Evolutionary conservation across 164 flowering plant genomes (phyloP).

Genomic region (Nelumbo lutea): DNA sequence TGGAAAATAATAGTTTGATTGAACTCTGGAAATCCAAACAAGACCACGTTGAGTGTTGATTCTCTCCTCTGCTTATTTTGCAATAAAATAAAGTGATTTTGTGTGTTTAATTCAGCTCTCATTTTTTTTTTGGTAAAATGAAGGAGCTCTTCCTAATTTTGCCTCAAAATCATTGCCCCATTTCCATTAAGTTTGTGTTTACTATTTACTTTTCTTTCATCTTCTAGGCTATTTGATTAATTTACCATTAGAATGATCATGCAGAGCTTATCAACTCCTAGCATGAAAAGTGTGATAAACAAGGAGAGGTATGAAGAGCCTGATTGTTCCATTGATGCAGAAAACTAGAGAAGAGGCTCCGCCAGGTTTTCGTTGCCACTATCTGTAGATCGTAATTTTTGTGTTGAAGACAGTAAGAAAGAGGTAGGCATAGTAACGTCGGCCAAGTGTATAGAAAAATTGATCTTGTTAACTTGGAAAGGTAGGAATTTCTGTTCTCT

Average conservation of each 20-base stretch:
- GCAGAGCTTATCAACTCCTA: conserved; percentile 33
- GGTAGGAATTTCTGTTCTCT: conserved; percentile 38
- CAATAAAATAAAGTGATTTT: no score
- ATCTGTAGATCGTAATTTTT: conserved; percentile 20
- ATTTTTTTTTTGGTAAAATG: no score
- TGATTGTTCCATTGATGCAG: conserved; percentile 19
- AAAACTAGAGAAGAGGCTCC: conserved; percentile 27
- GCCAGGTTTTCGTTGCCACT: conserved; percentile 36
- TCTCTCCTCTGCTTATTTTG: no score
- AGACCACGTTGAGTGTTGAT: no score
- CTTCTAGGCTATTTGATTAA: background rate
- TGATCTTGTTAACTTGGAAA: conserved; percentile 21
- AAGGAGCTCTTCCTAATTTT: no score
- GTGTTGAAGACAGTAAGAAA: conserved; percentile 11
- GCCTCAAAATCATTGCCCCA: no score
- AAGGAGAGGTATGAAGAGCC: conserved; percentile 11
- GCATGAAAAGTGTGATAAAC: conserved; percentile 16
- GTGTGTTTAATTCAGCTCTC: no score
- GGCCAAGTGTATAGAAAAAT: conserved; percentile 39
- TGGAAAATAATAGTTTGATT: no score
- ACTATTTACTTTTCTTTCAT: background rate
- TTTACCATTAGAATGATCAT: background rate
- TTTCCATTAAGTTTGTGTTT: no score
- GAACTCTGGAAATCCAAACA: no score
- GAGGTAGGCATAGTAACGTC: conserved; percentile 27